A percentile compares a stretch with the other conserved stretches of the same genome.
phyloP scores from a whole-genome alignment of 805 yeast species.

The Lachancea meyersii region DNA sequence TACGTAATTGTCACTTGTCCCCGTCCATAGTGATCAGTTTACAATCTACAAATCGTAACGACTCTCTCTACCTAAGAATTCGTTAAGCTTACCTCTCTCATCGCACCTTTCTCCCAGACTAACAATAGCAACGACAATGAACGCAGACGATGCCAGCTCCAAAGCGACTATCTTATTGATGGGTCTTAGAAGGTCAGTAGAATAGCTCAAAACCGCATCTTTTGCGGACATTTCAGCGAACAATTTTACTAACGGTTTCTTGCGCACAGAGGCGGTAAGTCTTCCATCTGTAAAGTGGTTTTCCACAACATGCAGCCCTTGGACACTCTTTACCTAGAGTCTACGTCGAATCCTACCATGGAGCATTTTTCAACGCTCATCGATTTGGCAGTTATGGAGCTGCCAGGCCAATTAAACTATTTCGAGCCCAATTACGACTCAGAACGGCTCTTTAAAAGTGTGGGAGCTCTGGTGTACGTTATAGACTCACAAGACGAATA shows the following conservation, averaged over 20 bases:
- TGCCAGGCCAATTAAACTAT: conserved; percentile 89
- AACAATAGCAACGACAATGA: conserved; percentile 7
- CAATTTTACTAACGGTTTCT: background rate
- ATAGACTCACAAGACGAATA: conserved; percentile 96
- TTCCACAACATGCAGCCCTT: conserved; percentile 95
- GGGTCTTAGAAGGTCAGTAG: conserved; percentile 67
- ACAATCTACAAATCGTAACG: too few species aligned
- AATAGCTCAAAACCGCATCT: background rate
- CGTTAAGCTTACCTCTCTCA: too few species aligned
- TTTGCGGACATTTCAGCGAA: background rate
- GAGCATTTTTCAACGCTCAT: conserved; percentile 80
- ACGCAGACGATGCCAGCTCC: conserved; percentile 35
- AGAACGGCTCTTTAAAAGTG: conserved; percentile 66
- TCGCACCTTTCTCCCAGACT: background rate
- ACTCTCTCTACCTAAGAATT: too few species aligned
- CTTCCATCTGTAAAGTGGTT: conserved; percentile 91
- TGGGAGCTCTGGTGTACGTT: conserved; percentile 89
- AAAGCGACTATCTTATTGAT: conserved; percentile 79
- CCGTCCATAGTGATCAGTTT: too few species aligned
- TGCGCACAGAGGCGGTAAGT: conserved; percentile 67
- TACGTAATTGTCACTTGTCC: too few species aligned
- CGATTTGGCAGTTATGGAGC: conserved; percentile 83
- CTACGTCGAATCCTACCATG: conserved; percentile 81
- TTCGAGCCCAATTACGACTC: conserved; percentile 82
- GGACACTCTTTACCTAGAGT: conserved; percentile 84